These are phyloP conservation scores for Diaporthe vaccinii DNA, from an alignment of 2,329 filamentous ascomycete genomes.

Conservation along the genomic window DNA sequence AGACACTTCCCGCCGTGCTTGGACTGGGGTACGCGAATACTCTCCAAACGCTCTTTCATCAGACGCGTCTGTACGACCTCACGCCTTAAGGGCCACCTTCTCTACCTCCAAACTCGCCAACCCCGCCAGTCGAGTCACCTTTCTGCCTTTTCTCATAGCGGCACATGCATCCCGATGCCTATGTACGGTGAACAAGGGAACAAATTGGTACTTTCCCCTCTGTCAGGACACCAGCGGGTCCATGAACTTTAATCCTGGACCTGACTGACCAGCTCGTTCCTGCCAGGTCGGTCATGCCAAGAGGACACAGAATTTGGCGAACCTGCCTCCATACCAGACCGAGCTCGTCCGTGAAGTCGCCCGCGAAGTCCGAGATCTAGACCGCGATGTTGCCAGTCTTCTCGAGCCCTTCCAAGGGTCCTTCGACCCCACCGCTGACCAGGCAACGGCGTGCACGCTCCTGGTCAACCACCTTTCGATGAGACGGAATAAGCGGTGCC, in stretches of 20 bases:
- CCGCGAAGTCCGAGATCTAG: slow-evolving; percentile 92
- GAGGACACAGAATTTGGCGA: slow-evolving; percentile 86
- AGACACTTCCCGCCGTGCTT: neutral
- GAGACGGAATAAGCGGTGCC: slow-evolving; percentile 94
- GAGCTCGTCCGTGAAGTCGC: slow-evolving; percentile 90
- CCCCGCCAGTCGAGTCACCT: neutral
- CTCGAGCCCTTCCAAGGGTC: slow-evolving; percentile 86
- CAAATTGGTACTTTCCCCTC: slow-evolving; percentile 75
- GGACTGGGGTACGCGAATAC: slow-evolving; percentile 25
- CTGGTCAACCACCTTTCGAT: slow-evolving; percentile 96
- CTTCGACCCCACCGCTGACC: slow-evolving; percentile 87
- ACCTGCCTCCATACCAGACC: slow-evolving; percentile 92
- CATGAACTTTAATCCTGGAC: neutral
- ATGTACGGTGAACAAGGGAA: slow-evolving; percentile 94
- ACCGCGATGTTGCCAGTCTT: slow-evolving; percentile 84
- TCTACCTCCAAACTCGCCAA: neutral
- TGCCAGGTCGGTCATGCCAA: slow-evolving; percentile 92
- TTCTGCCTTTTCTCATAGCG: neutral
- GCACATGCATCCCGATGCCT: slow-evolving; percentile 39
- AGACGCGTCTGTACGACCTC: slow-evolving; percentile 29
- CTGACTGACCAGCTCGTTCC: slow-evolving; percentile 41
- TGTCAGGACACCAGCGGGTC: slow-evolving; percentile 1
- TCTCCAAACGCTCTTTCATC: slow-evolving; percentile 5
- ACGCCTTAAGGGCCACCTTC: neutral
- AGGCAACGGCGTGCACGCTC: slow-evolving; percentile 87